These are phyloP conservation scores for Apiotrichum akiyoshidainum DNA, from an alignment of 1,284 basidiomycete species.

Conservation along the genomic window DNA sequence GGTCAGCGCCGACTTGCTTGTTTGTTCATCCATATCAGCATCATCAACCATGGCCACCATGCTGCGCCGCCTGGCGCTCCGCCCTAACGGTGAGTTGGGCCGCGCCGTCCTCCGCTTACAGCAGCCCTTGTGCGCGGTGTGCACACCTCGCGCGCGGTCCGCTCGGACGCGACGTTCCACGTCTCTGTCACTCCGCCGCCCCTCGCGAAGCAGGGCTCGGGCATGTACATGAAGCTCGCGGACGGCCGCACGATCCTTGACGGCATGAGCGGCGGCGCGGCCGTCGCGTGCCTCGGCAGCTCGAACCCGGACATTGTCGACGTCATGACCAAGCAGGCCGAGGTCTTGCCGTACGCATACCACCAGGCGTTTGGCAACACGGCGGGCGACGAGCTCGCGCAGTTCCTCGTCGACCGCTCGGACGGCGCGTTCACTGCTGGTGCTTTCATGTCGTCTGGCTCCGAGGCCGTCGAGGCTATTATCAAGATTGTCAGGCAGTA, in stretches of 20 bases:
- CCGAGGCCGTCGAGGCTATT: conserved; percentile 36
- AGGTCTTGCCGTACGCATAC: conserved; percentile 32
- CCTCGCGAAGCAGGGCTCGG: background rate
- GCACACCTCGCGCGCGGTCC: background rate
- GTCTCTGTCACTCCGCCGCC: conserved; percentile 6
- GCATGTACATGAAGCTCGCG: conserved; percentile 13
- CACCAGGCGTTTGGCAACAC: conserved; percentile 23
- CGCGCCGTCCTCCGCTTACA: background rate
- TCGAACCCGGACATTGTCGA: conserved; percentile 58
- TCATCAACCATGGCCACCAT: too few relatives aligned
- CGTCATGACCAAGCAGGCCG: conserved; percentile 27
- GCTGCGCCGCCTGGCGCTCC: too few relatives aligned
- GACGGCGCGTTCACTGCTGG: conserved; percentile 28
- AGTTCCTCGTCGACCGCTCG: conserved; percentile 23
- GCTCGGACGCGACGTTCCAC: conserved; percentile 8
- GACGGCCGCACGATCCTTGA: conserved; percentile 31
- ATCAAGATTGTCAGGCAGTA: conserved; percentile 42
- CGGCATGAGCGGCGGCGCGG: conserved; percentile 63
- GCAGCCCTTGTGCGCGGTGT: background rate
- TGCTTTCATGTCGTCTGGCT: conserved; percentile 33
- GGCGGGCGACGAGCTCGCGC: conserved; percentile 26
- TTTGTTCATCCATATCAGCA: too few relatives aligned
- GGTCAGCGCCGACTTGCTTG: too few relatives aligned
- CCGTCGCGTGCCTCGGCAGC: conserved; percentile 73
- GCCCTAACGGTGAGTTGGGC: too few relatives aligned